Evolutionary conservation across 257 asterid genomes (phyloP), one percentile per base, ranked within the genome.

Genomic region (Scutellaria galericulata): DNA sequence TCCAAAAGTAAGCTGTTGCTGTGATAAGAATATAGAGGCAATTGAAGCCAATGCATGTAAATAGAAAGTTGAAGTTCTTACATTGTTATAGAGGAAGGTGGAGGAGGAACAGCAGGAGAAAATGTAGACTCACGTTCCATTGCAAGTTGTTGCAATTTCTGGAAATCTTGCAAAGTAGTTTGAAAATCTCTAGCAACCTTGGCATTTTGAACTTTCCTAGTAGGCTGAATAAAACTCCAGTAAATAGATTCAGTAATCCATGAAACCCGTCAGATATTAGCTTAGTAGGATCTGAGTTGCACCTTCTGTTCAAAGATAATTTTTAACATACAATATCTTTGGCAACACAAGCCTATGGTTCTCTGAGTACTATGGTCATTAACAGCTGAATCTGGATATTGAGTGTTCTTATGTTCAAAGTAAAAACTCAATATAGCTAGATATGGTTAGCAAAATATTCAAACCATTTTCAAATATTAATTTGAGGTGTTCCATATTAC

Each of bases 161-260:
- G 78, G 50, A 73, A 73, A 66, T 53, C 78, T 27, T 64, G 58
- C 18, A 73, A 64, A 27, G 66, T 64, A 73, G 72, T 53, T 44
- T 64, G 72, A 35, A 73, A 73, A 51, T 73, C 78, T 64, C 15
- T 64, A 54, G 78, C 67, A 27, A 73, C 66, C 66, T 73, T 73
- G 51, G 78, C 66, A 54, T 73, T 52, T 14, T 73, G 60, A 53
- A 44, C 9, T 73, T 58, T 64, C 78, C 52, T 54, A 41, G 59
- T 64, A 54, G 42, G 42, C 78, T 73, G 72, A 54, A 22, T 6
- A 63, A 11, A 50, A 61, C 20, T 27, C 47, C 63, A 51, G 40
- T 35, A 22, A 31, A 59, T 47, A 50, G 40, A 61, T 50, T 39
- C 64, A 62, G 18, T 51, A 70, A 50, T 59, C 42, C 41, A 57